Percentiles rank a stretch among this genome's conserved stretches.
phyloP scores from a whole-genome alignment of 768 basidiomycete species.

The Boletus insuetus region DNA sequence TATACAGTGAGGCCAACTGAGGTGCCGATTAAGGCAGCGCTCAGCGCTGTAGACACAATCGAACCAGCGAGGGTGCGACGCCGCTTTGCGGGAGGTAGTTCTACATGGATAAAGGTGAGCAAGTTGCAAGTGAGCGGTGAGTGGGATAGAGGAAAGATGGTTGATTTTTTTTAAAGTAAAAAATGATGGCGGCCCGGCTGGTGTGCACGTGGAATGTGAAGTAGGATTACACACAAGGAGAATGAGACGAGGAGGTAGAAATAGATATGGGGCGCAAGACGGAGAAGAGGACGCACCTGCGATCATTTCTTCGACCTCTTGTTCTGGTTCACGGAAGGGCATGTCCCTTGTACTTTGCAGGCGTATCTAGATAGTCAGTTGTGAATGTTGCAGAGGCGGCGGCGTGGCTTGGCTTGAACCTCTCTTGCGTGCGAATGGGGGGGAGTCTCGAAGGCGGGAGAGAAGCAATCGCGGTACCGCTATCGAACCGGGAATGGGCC shows the following conservation, averaged over 20 bases:
- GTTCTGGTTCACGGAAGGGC: constrained; percentile 29
- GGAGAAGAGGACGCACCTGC: constrained; percentile 37
- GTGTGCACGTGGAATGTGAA: constrained; percentile 14
- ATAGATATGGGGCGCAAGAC: constrained; percentile 30
- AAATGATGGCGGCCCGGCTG: too few relatives aligned
- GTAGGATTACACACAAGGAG: constrained; percentile 17
- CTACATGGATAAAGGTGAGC: constrained; percentile 56
- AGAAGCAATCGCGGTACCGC: constrained; percentile 15
- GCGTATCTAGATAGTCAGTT: constrained; percentile 67
- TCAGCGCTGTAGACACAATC: too few relatives aligned
- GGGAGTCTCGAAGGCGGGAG: constrained; percentile 18
- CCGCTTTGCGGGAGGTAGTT: constrained; percentile 73
- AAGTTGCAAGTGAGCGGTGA: constrained; percentile 33
- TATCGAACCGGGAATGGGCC: constrained; percentile 25
- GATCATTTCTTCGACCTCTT: constrained; percentile 47
- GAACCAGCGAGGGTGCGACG: constrained; percentile 77
- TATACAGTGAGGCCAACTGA: constrained; percentile 87
- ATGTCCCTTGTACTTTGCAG: constrained; percentile 55
- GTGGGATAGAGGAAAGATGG: constrained; percentile 2
- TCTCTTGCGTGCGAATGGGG: constrained; percentile 50
- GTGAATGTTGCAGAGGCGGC: constrained; percentile 52
- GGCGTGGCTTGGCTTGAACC: constrained; percentile 56
- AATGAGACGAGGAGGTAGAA: constrained; percentile 4
- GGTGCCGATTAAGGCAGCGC: constrained; percentile 80
- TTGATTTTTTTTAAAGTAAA: constrained; percentile 12